These are phyloP conservation scores for Fallopia convolvulus DNA, from an alignment of 148 eudicot genomes.

Conservation along the genomic window DNA sequence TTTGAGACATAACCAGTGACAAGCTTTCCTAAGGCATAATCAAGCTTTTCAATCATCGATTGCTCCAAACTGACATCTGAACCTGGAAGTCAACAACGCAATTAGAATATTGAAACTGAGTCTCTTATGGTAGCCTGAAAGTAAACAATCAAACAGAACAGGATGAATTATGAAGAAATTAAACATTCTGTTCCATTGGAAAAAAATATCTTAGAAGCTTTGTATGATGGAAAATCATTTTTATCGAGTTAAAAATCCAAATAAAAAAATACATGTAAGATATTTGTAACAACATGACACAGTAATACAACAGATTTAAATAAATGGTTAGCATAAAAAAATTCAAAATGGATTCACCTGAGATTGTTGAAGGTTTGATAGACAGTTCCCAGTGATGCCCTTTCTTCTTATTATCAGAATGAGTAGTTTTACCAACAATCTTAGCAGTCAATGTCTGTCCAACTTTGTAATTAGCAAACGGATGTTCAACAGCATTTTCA, in stretches of 20 bases:
- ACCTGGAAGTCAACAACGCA: conserved; percentile 20
- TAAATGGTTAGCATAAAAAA: neutral
- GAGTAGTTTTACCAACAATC: conserved; percentile 49
- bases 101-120: neutral
- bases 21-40: conserved; percentile 52
- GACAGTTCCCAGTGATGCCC: conserved; percentile 67
- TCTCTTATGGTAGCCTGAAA: neutral
- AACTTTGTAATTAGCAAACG: conserved; percentile 54
- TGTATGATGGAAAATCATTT: neutral
- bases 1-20: conserved; percentile 76
- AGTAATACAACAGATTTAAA: neutral
- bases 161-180: neutral
- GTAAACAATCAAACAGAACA: neutral
- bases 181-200: neutral
- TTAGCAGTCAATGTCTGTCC: conserved; percentile 78
- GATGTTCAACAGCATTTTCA: conserved; percentile 47
- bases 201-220: neutral
- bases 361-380: conserved; percentile 55
- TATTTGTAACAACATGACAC: neutral
- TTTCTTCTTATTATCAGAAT: conserved; percentile 32
- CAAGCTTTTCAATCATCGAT: conserved; percentile 33
- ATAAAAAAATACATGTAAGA: neutral
- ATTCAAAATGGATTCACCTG: conserved; percentile 32
- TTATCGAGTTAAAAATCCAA: neutral
- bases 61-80: conserved; percentile 21